Evolutionary conservation across 202 grass and related monocot genomes (phyloP), one percentile per base, ranked within the genome.

Genomic region (Setaria italica): DNA sequence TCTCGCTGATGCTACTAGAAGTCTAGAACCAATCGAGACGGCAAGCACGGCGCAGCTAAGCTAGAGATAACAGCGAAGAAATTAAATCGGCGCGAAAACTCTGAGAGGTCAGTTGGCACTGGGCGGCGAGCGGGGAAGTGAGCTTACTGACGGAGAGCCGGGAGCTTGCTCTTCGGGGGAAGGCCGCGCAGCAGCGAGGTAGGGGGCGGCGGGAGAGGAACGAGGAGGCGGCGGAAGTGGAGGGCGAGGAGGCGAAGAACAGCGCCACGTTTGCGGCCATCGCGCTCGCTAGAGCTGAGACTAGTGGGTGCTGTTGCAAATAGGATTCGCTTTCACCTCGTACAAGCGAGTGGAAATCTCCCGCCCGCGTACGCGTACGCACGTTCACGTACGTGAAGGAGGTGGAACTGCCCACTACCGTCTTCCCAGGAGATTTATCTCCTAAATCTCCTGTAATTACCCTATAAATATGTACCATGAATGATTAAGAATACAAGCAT

Each of bases 181-280:
- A 33, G 76, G 60, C 54, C 74, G 79, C 7, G 67, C 37, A 88
- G 78, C 79, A 12, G 75, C 70, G 64, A 71, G 83, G 7, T 12
- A 6, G 37, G 25, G 8, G 72, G 33, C 41, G 65, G 67, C 64
- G 21, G 64, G 49, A 30, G 67, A 87, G 78, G 69, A 43, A 53
- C 29, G 79, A 85, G 50, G 81, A 21, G 25, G 81, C 7, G 42
- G 73, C 35, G 84, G 88, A 76, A 71, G 79, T 56, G 33, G 70
- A 82, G 0, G 68, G 63, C 32, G 64, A 74, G 80, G 79, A 20
- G 78, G 49, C 55, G 67, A 67, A 84, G 48, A 71, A 62, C 20
- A 87, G 77, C 74, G 69, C 78, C 87, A 86, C 87, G 87, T 88
- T 87, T 63, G 62, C 80, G 41, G 6, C 74, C 88, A 93, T 93